Evolutionary conservation across 2,329 filamentous ascomycete genomes (phyloP), one percentile per base, ranked within the genome.

Genomic region (Colletotrichum sp.): DNA sequence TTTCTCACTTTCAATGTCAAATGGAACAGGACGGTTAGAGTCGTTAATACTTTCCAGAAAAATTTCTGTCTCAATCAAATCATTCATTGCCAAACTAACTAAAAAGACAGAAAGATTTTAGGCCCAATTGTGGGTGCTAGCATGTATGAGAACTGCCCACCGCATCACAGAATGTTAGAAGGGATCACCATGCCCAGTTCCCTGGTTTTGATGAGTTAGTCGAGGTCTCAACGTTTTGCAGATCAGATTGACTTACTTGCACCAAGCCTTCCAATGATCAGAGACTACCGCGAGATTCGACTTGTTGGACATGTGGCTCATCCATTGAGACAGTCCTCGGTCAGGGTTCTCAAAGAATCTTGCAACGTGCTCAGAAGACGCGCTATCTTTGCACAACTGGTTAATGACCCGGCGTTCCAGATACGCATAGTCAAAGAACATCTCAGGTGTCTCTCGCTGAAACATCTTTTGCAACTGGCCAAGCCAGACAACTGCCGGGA

Each of bases 21-120:
- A 16, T 36, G 6, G 34, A 36, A 2, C 7, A 36, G 0, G 34
- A 0, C 0, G 13, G 6, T 36, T 8, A 0, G 13, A 36, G 13
- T 36, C 34, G 34, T 1, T 34, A 7, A 34, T 7, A 15, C 1
- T 9, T 43, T 43, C 18, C n/a, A 43, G 9, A 0, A 43, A 0
- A 43, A 0, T n/a, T 3, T 6, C 9, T 43, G 18, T 43, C 18
- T 43, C 6, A 43, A 43, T n/a, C 5, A 6, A 43, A n/a, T n/a
- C 18, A n/a, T n/a, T 48, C 38, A 48, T 6, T 48, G 10, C 18
- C 1, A 7, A 21, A 48, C 5, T 2, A 6, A 21, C 8, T 6
- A 12, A 48, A 12, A n/a, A n/a, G 5, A n/a, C 38, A 43, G 9
- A 43, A 43, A 10, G 3, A n/a, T 48, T 12, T 48, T 6, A 48